Conservation (phyloP, 2,329 filamentous ascomycete species). For the Lithohypha guttulata region DNA sequence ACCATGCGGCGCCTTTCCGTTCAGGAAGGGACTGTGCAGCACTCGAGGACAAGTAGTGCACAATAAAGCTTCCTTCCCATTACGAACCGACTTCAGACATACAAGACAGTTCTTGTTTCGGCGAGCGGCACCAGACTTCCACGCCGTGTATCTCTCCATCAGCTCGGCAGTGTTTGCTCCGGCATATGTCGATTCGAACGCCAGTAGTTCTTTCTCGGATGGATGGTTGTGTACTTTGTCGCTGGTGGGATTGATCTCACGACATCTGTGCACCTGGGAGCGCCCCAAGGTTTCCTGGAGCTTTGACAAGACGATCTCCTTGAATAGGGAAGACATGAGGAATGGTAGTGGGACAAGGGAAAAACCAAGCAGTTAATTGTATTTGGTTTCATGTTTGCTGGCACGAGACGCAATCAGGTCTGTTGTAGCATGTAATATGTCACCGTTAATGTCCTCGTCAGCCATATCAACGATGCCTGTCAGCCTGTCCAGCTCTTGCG, state of each 20-base stretch:
- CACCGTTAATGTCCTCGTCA: no score
- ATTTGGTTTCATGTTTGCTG: no score
- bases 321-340: no score
- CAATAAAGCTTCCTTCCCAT: neutral
- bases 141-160: neutral
- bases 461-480: no score
- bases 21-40: neutral
- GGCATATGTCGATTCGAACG: neutral
- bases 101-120: constrained; percentile 3
- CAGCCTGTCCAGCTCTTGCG: no score
- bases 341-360: no score
- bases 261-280: no score
- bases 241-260: neutral
- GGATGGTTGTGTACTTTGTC: neutral
- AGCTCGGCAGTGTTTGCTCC: neutral
- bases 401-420: no score
- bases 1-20: neutral
- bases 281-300: no score
- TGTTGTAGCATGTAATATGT: no score
- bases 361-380: no score
- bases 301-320: no score
- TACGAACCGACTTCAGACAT: neutral
- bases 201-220: neutral
- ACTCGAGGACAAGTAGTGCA: constrained; percentile 1
- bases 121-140: neutral